Base-by-base conservation (phyloP, 2,329 filamentous ascomycete species). In the Fusarium paranaense region DNA sequence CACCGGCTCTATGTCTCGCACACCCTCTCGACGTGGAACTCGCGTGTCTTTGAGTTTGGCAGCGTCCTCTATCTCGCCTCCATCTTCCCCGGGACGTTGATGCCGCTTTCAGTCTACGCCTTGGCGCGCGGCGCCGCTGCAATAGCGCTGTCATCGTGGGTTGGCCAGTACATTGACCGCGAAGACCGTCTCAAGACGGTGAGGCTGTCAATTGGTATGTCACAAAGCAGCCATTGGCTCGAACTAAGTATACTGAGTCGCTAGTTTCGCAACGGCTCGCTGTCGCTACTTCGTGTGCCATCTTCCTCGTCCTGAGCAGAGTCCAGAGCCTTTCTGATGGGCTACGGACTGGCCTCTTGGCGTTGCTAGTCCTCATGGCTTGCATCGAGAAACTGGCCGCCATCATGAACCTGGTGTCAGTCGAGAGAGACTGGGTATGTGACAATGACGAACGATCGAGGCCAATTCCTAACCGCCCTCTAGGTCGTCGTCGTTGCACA, bases 41-140 rank as follows among this genome's bases (percentile, higher is more conserved):
- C 90, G 0, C 87, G 90, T 22, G 82, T 90, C 64, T 92, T 92
- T 71, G 90, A 92, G 77, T 92, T 92, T 65, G 90, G 86, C 33
- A 87, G 89, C 7, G 88, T 92, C 6, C 82, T 91, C 7, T 91
- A 88, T 79, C 83, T 91, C 11, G 88, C 89, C 0, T 80, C 85
- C 1, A 85, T 89, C 54, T 91, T 86, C 73, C 88, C 88, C 0
- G 82, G 85, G 1, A 93, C 91, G 0, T 83, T 95, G 25, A 85
- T 93, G 25, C 92, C 90, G 38, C 86, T 91, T 65, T 94, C 92
- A 0, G 82, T 92, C n/a, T 95, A 94, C 77, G 92, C 92, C 0
- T 82, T 94, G 8, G 83, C 87, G 6, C 88, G 93, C 25, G 86
- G 89, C 7, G 81, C 85, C 0, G 85, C 90, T 0, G 91, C 90